Conservation (phyloP, 192 early-diverging fungal species). For the Coemansia sp. region DNA sequence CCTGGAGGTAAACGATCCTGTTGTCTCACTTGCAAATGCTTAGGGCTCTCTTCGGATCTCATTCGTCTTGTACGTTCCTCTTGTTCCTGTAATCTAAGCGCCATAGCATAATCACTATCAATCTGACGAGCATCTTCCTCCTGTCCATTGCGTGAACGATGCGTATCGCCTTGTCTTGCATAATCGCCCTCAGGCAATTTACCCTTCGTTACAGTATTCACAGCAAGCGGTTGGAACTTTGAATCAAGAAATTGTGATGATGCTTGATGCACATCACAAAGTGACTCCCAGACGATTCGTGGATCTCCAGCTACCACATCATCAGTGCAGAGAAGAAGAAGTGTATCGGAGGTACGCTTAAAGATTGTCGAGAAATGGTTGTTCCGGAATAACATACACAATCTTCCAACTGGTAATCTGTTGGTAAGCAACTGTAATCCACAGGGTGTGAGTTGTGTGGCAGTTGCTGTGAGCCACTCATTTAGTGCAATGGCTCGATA, state of each 20-base stretch:
- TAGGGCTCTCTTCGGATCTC: conserved; percentile 5
- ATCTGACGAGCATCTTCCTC: conserved; percentile 21
- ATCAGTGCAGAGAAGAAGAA: conserved; percentile 69
- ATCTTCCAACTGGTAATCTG: conserved; percentile 54
- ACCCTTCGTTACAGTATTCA: not conserved
- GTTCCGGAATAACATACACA: conserved; percentile 89
- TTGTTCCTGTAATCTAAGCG: conserved; percentile 47
- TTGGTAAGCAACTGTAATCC: conserved; percentile 71
- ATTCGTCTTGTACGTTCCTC: conserved; percentile 25
- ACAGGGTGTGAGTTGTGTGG: conserved; percentile 81
- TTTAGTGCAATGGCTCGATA: conserved; percentile 51
- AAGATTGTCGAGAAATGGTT: conserved; percentile 87
- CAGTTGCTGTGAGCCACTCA: conserved; percentile 72
- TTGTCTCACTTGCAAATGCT: conserved; percentile 33
- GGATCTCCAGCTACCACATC: conserved; percentile 62
- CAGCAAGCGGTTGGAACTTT: conserved; percentile 36
- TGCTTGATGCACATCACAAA: conserved; percentile 64
- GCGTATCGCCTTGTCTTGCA: conserved; percentile 8
- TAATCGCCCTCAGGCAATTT: conserved; percentile 21
- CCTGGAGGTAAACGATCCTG: conserved; percentile 40
- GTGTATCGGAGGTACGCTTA: conserved; percentile 55
- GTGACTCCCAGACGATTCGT: conserved; percentile 72
- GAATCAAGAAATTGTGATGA: conserved; percentile 63
- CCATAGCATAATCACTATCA: conserved; percentile 53
- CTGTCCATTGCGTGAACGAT: not conserved